A percentile compares a stretch with the other conserved stretches of the same genome.
Conservation (phyloP, 2,329 filamentous ascomycete genomes). For the Phoma sp. region DNA sequence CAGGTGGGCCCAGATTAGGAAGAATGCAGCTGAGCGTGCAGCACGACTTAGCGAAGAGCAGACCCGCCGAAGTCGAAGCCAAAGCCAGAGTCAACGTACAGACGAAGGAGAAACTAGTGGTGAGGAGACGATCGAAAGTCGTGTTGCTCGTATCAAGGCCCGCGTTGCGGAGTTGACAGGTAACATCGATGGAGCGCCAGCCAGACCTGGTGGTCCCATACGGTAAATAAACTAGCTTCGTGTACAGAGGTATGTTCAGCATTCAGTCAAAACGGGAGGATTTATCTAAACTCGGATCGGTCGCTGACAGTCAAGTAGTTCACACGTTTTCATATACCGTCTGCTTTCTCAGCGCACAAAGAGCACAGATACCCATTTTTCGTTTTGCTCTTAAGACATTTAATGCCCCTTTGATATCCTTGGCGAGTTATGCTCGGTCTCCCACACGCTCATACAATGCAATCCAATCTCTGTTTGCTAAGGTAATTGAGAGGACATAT, state of each 20-base stretch:
- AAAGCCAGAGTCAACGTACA: slow-evolving; percentile 64
- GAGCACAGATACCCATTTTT: slow-evolving; percentile 37
- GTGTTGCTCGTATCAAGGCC: slow-evolving; percentile 96
- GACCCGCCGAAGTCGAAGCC: slow-evolving; percentile 61
- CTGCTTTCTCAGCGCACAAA: slow-evolving; percentile 32
- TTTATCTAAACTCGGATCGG: accelerated
- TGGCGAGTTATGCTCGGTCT: slow-evolving; percentile 5
- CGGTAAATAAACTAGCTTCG: neutral
- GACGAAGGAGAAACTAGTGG: slow-evolving; percentile 92
- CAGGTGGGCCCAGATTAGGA: slow-evolving; percentile 94
- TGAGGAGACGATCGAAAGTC: slow-evolving; percentile 96
- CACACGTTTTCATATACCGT: slow-evolving; percentile 15
- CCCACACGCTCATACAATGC: slow-evolving; percentile 4
- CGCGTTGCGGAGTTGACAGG: slow-evolving; percentile 93
- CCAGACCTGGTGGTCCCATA: slow-evolving; percentile 15
- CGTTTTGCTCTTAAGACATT: slow-evolving; percentile 26
- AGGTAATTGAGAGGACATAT: slow-evolving; percentile 15
- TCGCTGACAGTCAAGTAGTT: slow-evolving; percentile 7
- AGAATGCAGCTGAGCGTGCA: slow-evolving; percentile 88
- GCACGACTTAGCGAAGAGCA: slow-evolving; percentile 72
- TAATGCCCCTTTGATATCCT: slow-evolving; percentile 36
- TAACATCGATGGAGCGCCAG: slow-evolving; percentile 41
- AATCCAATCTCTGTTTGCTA: slow-evolving; percentile 9
- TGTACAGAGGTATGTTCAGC: slow-evolving; percentile 6
- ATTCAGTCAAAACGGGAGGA: too few species aligned